Evolutionary conservation across 2,329 filamentous ascomycete genomes (phyloP).

Genomic region (Canariomyces notabilis): DNA sequence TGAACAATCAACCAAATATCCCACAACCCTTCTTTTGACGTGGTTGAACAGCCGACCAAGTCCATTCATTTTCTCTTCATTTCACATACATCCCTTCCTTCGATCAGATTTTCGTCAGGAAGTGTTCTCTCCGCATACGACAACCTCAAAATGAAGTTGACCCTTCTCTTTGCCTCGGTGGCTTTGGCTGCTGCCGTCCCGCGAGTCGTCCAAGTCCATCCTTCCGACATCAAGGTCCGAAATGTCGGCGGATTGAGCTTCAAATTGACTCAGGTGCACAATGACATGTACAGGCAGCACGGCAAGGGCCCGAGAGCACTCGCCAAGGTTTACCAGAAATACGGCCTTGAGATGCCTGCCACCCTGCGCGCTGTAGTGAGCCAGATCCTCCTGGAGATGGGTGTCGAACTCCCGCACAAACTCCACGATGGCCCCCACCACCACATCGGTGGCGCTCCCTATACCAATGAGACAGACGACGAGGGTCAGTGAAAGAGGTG

Average conservation of each 20-base stretch:
- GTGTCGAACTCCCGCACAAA: slow-evolving; percentile 20
- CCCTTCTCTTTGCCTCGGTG: slow-evolving; percentile 28
- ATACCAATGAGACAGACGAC: slow-evolving; percentile 17
- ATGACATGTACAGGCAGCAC: slow-evolving; percentile 32
- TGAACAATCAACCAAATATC: too few species aligned
- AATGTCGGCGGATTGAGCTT: slow-evolving; percentile 37
- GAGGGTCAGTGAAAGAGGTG: slow-evolving; percentile 12
- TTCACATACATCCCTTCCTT: background rate
- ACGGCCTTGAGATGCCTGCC: slow-evolving; percentile 32
- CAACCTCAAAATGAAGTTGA: slow-evolving; percentile 37
- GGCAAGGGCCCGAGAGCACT: slow-evolving; percentile 35
- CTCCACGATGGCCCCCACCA: background rate
- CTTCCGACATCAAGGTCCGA: slow-evolving; percentile 30
- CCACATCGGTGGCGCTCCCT: slow-evolving; percentile 4
- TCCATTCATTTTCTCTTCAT: background rate
- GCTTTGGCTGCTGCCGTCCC: slow-evolving; percentile 29
- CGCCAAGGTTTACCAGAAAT: slow-evolving; percentile 38
- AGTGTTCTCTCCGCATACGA: too few species aligned
- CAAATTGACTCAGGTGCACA: slow-evolving; percentile 36
- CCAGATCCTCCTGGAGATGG: slow-evolving; percentile 32
- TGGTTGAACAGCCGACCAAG: background rate
- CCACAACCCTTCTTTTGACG: background rate
- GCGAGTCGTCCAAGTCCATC: slow-evolving; percentile 26
- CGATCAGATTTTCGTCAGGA: slow-evolving; percentile 7
- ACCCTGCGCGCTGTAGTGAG: slow-evolving; percentile 32